These are phyloP conservation scores for Dittrichia graveolens DNA, from an alignment of 129 eudicot species.

Conservation along the genomic window DNA sequence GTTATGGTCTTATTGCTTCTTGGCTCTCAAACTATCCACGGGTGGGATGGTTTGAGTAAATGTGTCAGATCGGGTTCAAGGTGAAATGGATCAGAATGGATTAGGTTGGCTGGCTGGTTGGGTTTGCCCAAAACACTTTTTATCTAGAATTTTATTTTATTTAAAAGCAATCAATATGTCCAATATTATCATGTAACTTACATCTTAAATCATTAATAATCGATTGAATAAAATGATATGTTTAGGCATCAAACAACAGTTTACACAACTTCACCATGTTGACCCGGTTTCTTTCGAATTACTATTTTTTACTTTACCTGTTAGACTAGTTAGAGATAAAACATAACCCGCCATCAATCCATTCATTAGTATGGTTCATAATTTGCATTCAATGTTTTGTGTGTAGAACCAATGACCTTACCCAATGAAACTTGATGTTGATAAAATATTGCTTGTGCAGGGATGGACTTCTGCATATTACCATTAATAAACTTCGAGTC, in stretches of 20 bases:
- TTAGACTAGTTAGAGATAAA: background rate
- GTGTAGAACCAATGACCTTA: background rate
- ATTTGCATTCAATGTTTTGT: too few relatives aligned
- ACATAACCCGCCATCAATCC: background rate
- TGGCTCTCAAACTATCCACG: background rate
- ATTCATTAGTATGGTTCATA: too few relatives aligned
- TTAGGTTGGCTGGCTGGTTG: background rate
- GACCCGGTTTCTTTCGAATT: background rate
- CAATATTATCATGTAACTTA: background rate
- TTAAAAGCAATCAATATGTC: background rate
- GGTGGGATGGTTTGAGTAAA: background rate
- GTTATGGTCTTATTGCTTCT: background rate
- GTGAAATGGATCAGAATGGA: background rate
- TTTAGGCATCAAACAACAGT: background rate
- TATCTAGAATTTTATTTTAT: background rate
- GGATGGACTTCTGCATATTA: slow-evolving; percentile 37
- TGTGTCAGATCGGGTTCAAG: background rate
- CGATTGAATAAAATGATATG: background rate
- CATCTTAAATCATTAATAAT: background rate
- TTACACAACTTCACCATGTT: background rate
- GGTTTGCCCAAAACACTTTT: background rate
- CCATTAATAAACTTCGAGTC: slow-evolving; percentile 38
- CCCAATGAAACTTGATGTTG: background rate
- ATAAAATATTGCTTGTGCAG: slow-evolving; percentile 32
- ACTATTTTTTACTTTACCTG: background rate